phyloP scores from a whole-genome alignment of 2,329 filamentous ascomycete species.

The Fusarium devonianum region DNA sequence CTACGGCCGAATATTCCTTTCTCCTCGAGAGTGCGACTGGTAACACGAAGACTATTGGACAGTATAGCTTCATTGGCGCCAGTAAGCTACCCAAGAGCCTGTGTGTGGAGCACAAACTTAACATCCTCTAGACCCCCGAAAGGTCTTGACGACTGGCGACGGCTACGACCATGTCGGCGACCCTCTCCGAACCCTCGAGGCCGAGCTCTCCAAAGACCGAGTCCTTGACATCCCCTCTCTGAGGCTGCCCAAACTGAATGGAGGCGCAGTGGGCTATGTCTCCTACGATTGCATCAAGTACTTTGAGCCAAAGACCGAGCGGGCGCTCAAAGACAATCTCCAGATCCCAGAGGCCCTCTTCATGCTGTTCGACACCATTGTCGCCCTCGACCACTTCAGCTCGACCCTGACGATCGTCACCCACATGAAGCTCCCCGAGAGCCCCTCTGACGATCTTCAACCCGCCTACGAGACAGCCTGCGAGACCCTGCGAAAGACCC shows the following conservation, averaged over 20 bases:
- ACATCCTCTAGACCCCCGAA: constrained; percentile 63
- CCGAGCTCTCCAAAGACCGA: constrained; percentile 78
- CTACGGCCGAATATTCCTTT: constrained; percentile 79
- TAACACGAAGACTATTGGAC: constrained; percentile 84
- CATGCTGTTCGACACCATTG: constrained; percentile 94
- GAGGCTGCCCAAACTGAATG: constrained; percentile 83
- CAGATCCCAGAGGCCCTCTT: constrained; percentile 92
- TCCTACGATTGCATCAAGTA: constrained; percentile 98
- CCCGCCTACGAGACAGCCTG: constrained; percentile 62
- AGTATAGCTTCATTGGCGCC: constrained; percentile 94
- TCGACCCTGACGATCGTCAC: constrained; percentile 93
- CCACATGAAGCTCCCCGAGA: constrained; percentile 76
- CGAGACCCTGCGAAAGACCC: constrained; percentile 63
- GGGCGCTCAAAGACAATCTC: constrained; percentile 86
- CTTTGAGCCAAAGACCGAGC: constrained; percentile 95
- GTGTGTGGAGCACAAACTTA: constrained; percentile 4
- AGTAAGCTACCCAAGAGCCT: constrained; percentile 26
- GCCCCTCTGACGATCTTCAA: constrained; percentile 58
- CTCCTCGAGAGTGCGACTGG: constrained; percentile 90
- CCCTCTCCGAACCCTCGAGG: constrained; percentile 82
- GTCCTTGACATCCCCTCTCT: constrained; percentile 86
- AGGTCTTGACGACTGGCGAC: constrained; percentile 85
- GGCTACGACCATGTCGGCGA: constrained; percentile 86
- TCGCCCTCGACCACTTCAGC: constrained; percentile 94
- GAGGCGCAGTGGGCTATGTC: constrained; percentile 94